Evolutionary conservation across 139 green algal species (phyloP), one percentile per base, ranked within the genome.

Genomic region (Picochlorum sp.): DNA sequence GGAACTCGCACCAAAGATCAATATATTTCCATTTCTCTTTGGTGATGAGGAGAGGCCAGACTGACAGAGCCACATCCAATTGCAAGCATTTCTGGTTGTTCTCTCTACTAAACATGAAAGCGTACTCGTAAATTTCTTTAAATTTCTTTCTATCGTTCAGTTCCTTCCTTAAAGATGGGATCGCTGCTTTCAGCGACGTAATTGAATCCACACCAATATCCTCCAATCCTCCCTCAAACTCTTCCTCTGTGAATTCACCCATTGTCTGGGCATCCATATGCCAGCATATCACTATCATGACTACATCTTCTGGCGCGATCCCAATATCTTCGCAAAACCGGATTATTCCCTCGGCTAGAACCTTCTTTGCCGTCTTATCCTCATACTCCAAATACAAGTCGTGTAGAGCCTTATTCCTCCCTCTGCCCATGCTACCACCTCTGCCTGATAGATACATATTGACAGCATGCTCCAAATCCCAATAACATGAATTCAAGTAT

Each of bases 81-180:
- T 90, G 82, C 63, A 97, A 73, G 44, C 87, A 95, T 77, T 97
- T 98, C 66, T 95, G 85, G 6, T 89, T 89, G 56, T 94, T 94
- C 81, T 97, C 84, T 46, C 85, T 77, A 3, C 81, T 80, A 57
- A 91, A 95, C 23, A 71, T 63, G 68, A 91, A 96, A 0, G 88
- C 82, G 49, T 82, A 96, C 30, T 81, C 75, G 74, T 95, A 96
- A 18, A 95, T 78, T 58, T 86, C 64, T 26, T 64, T 66, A 60
- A 92, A 94, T 59, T 67, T 82, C 15, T 49, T 32, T 2, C 75
- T 62, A 26, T 81, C 65, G 3, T 77, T 64, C 21, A 95, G 54
- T 71, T 95, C 83, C 1, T 58, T 57, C 1, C 86, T 64, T 56
- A 96, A 67, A 28, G 78, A 61, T 3, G 84, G 83, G 50, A 96